phyloP scores from a whole-genome alignment of 208 protist genomes.

The Acanthamoeba polyphaga region DNA sequence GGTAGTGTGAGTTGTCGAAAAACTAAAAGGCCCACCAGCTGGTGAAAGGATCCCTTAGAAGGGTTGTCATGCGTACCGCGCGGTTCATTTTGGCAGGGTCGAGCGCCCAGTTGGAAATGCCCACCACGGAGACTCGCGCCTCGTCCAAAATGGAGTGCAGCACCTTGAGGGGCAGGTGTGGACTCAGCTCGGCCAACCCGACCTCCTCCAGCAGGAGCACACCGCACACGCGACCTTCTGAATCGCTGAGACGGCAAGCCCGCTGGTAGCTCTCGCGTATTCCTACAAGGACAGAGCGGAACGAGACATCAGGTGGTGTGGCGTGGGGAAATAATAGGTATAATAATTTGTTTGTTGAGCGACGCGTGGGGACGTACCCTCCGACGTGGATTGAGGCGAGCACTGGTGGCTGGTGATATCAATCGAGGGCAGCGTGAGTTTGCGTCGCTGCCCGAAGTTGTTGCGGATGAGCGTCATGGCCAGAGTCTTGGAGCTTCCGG shows the following conservation, averaged over 20 bases:
- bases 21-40: too few relatives aligned
- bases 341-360: too few relatives aligned
- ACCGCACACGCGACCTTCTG: conserved; percentile 70
- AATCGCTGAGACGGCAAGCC: neutral
- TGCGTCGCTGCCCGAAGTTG: conserved; percentile 41
- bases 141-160: conserved; percentile 90
- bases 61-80: conserved; percentile 57
- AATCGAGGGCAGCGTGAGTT: conserved; percentile 13
- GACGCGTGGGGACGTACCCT: neutral
- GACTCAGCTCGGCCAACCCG: conserved; percentile 90
- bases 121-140: conserved; percentile 85
- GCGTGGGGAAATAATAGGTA: neutral
- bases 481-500: conserved; percentile 66
- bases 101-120: conserved; percentile 92
- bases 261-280: conserved; percentile 70
- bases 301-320: too few relatives aligned
- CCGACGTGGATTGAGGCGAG: conserved; percentile 50
- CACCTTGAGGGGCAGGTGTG: conserved; percentile 91
- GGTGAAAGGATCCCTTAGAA: neutral
- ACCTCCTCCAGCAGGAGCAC: conserved; percentile 93
- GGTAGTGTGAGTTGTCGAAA: conserved; percentile 77
- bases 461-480: conserved; percentile 59
- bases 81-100: conserved; percentile 94
- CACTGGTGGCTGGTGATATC: conserved; percentile 67
- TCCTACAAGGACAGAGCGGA: neutral